These are phyloP conservation scores for Starmerella bacillaris DNA, from an alignment of 805 yeast species.

Conservation along the genomic window DNA sequence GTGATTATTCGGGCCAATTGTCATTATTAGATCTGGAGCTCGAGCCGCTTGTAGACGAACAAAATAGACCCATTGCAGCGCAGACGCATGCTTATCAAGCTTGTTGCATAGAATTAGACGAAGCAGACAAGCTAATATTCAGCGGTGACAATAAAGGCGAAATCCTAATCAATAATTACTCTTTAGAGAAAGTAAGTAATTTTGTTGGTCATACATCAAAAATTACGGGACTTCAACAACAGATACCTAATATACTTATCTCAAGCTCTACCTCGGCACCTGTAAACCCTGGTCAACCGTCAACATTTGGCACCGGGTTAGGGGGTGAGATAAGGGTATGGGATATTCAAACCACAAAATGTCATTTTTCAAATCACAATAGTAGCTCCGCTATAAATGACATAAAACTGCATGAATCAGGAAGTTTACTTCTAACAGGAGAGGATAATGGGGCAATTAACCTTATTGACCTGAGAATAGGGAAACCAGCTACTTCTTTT, in stretches of 20 bases:
- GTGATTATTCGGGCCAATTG: conserved; percentile 72
- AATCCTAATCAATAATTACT: neutral
- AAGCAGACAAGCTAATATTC: neutral
- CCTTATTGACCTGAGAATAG: conserved; percentile 77
- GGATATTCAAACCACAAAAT: neutral
- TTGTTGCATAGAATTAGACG: neutral
- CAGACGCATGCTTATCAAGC: conserved; percentile 28
- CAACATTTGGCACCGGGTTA: neutral
- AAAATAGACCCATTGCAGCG: too few species aligned
- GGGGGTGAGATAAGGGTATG: neutral
- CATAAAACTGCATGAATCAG: conserved; percentile 31
- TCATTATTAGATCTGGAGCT: conserved; percentile 22
- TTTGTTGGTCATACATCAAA: conserved; percentile 32
- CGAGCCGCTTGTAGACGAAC: too few species aligned
- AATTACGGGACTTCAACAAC: conserved; percentile 22
- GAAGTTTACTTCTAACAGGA: conserved; percentile 55
- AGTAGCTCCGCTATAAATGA: neutral
- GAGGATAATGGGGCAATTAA: conserved; percentile 60
- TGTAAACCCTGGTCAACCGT: neutral
- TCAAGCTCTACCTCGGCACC: neutral
- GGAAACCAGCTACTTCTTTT: conserved; percentile 40
- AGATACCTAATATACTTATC: neutral
- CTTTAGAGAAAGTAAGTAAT: neutral
- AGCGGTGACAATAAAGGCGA: conserved; percentile 3
- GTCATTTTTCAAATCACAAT: neutral